Percentiles rank a stretch among this genome's conserved stretches.
These are phyloP conservation scores for Crucibulum laeve DNA, from an alignment of 768 basidiomycete species.

Conservation along the genomic window DNA sequence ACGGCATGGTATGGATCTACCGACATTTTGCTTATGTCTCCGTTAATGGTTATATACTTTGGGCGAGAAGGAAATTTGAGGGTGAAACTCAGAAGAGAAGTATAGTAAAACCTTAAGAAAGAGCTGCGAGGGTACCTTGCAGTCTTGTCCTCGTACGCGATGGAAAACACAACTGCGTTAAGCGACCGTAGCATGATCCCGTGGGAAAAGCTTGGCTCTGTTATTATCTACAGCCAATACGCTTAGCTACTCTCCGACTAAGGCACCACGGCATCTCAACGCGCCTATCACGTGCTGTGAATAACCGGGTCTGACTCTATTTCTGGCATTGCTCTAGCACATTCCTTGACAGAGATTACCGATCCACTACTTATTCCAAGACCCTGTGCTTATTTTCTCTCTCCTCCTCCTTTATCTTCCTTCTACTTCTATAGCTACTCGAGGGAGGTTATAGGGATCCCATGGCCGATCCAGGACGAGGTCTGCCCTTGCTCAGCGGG, in stretches of 20 bases:
- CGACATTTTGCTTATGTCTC: conserved; percentile 39
- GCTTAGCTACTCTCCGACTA: too few species aligned
- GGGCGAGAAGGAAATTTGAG: neutral
- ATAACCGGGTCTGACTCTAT: too few species aligned
- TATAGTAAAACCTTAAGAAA: too few species aligned
- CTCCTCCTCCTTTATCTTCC: conserved; percentile 1
- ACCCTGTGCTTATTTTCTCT: conserved; percentile 4
- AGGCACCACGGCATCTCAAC: too few species aligned
- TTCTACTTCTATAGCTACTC: neutral
- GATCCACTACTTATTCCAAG: conserved; percentile 6
- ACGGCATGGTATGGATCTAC: conserved; percentile 87
- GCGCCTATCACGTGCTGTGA: too few species aligned
- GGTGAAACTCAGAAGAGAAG: neutral
- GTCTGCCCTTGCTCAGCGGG: conserved; percentile 71
- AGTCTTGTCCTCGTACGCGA: too few species aligned
- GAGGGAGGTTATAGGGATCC: neutral
- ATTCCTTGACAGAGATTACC: conserved; percentile 13
- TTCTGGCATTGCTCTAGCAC: conserved; percentile 22
- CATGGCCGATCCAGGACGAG: conserved; percentile 23
- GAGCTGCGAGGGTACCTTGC: too few species aligned
- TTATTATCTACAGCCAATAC: too few species aligned
- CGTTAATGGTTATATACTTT: neutral
- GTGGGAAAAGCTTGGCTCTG: too few species aligned
- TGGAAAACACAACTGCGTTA: too few species aligned
- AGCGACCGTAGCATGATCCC: too few species aligned